Percentiles rank a stretch among this genome's conserved stretches.
phyloP scores from a whole-genome alignment of 495 filamentous ascomycete genomes.

The Penicillium bialowiezense region DNA sequence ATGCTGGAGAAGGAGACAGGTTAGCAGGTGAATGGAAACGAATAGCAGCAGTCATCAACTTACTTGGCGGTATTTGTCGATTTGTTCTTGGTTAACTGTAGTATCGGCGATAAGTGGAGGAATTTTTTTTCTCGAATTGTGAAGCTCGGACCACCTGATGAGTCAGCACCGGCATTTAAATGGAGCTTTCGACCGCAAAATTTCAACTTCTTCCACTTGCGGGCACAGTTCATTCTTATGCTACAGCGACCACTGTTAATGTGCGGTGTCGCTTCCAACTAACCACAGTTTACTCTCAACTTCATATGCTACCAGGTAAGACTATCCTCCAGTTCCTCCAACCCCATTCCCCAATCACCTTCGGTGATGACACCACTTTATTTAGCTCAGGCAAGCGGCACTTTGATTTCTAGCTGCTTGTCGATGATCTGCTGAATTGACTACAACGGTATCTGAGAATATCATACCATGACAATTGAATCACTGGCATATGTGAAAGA shows the following conservation, averaged over 20 bases:
- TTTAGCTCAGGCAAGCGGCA: constrained; percentile 50
- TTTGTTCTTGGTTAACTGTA: constrained; percentile 8
- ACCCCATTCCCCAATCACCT: constrained; percentile 7
- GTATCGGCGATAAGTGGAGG: constrained; percentile 19
- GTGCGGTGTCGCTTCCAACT: constrained; percentile 1
- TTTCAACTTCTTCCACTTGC: constrained; percentile 19
- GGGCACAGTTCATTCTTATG: constrained; percentile 3
- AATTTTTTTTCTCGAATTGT: constrained; percentile 35
- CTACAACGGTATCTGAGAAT: constrained; percentile 99
- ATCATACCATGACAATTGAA: constrained; percentile 13
- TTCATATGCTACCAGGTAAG: constrained; percentile 18
- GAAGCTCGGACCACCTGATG: constrained; percentile 25
- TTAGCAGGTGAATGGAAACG: constrained; percentile 13
- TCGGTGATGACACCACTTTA: constrained; percentile 48
- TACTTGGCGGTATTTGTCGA: constrained; percentile 28
- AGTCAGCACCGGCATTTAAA: constrained; percentile 35
- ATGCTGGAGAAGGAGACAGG: constrained; percentile 29
- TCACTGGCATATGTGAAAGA: constrained; percentile 7
- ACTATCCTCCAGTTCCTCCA: constrained; percentile 1
- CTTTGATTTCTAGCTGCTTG: constrained; percentile 72
- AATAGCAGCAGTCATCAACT: constrained; percentile 9
- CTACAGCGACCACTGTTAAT: neutral
- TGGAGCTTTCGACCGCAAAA: constrained; percentile 15
- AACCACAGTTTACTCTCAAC: neutral
- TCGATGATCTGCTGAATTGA: constrained; percentile 72